Conservation (phyloP, 2,329 filamentous ascomycete species). For the Fusarium sp. region DNA sequence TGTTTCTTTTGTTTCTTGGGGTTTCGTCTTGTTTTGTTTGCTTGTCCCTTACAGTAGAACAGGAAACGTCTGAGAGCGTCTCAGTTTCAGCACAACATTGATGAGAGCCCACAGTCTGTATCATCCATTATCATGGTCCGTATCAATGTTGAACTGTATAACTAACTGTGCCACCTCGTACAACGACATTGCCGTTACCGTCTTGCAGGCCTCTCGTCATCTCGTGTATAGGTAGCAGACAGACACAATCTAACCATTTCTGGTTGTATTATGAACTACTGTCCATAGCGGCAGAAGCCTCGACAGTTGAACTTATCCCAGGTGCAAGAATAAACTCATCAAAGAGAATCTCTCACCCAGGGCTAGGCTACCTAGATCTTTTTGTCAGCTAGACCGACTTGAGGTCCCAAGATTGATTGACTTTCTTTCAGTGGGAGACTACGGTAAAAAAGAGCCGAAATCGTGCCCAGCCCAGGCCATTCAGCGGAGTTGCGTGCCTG, state of each 20-base stretch:
- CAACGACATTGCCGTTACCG: neutral
- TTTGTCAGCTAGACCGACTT: neutral
- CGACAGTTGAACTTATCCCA: neutral
- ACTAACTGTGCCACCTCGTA: conserved; percentile 11
- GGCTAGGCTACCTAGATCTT: neutral
- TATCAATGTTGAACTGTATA: neutral
- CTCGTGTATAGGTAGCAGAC: neutral
- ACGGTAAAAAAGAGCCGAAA: conserved; percentile 1
- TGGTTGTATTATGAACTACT: neutral
- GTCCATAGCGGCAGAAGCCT: neutral
- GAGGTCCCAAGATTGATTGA: neutral
- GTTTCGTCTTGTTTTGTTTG: conserved; percentile 20
- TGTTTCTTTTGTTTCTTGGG: neutral
- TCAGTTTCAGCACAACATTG: conserved; percentile 19
- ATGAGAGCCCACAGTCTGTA: neutral
- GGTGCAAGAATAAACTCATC: neutral
- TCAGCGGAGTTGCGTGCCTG: conserved; percentile 32
- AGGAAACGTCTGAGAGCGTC: conserved; percentile 20
- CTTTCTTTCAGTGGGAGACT: conserved; percentile 4
- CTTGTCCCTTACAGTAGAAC: neutral
- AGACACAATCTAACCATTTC: neutral
- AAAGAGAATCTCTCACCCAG: neutral
- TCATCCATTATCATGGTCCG: neutral
- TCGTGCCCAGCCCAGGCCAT: neutral
- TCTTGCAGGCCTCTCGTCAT: neutral